phyloP scores from a whole-genome alignment of 768 basidiomycete species.

The Mycena kentingensis region DNA sequence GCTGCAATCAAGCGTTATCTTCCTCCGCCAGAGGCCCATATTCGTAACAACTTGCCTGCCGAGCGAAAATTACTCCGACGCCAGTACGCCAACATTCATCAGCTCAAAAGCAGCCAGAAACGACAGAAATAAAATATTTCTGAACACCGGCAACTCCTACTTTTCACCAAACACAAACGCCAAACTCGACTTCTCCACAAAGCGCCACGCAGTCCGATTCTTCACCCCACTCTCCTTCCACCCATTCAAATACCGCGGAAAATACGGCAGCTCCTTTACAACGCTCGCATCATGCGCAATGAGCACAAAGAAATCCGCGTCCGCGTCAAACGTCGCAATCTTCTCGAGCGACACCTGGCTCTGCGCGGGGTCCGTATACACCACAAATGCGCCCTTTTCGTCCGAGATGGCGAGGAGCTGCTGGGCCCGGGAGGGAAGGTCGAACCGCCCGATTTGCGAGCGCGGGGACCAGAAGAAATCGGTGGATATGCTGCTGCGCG shows the following conservation, averaged over 20 bases:
- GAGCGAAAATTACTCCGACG: neutral
- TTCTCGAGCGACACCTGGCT: constrained; percentile 7
- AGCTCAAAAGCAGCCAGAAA: too few species aligned
- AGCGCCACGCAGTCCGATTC: constrained; percentile 5
- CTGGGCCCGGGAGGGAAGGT: constrained; percentile 3
- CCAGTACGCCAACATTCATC: neutral
- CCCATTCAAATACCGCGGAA: neutral
- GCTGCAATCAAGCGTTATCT: neutral
- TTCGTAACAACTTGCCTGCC: neutral
- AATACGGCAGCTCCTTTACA: neutral
- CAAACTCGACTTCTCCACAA: constrained; percentile 2
- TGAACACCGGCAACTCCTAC: too few species aligned
- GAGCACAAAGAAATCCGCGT: constrained; percentile 9
- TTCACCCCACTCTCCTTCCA: constrained; percentile 12
- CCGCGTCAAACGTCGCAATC: constrained; percentile 13
- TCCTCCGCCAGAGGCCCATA: neutral
- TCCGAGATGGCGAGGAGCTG: constrained; percentile 11
- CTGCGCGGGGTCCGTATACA: constrained; percentile 8
- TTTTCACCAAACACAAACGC: constrained; percentile 8
- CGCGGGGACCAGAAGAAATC: constrained; percentile 14
- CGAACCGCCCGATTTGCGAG: neutral
- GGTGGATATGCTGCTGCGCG: neutral
- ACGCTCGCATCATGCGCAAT: constrained; percentile 8
- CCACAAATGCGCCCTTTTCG: neutral
- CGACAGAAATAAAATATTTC: too few species aligned